These are phyloP conservation scores for Solanum tarijense DNA, from an alignment of 257 asterid species.

Conservation along the genomic window DNA sequence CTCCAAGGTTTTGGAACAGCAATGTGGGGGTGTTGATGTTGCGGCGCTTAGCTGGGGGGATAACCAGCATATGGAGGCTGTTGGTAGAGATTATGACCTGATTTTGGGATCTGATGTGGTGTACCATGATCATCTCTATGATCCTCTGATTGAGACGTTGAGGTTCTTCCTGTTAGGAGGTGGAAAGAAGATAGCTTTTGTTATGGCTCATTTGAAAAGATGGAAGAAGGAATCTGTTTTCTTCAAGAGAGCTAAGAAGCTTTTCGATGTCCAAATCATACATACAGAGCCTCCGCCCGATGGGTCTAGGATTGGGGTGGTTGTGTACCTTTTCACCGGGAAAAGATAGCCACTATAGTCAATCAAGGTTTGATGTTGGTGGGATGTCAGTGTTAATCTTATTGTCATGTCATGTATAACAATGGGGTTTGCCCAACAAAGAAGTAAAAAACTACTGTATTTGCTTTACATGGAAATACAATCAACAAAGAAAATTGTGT, in stretches of 20 bases:
- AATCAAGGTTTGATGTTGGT: neutral
- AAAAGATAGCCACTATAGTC: neutral
- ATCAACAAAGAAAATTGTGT: neutral
- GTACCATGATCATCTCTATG: constrained; percentile 59
- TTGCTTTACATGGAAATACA: neutral
- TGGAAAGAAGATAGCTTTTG: constrained; percentile 31
- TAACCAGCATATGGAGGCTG: constrained; percentile 33
- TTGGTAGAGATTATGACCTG: constrained; percentile 52
- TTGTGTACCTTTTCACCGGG: constrained; percentile 30
- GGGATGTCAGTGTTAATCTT: neutral
- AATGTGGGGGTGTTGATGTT: constrained; percentile 36
- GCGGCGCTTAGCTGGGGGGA: constrained; percentile 75
- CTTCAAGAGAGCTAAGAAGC: constrained; percentile 61
- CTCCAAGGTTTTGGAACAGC: constrained; percentile 19
- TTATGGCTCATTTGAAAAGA: constrained; percentile 68
- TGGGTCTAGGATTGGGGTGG: constrained; percentile 54
- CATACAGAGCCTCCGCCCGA: constrained; percentile 24
- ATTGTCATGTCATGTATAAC: neutral
- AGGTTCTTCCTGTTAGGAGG: constrained; percentile 24
- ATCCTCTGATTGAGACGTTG: constrained; percentile 47
- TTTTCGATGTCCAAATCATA: constrained; percentile 32
- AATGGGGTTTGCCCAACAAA: neutral
- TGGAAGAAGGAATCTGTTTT: constrained; percentile 69
- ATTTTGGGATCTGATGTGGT: constrained; percentile 83
- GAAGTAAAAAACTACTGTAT: neutral